phyloP scores from a whole-genome alignment of 140 eudicot species.

The Artemisia princeps region DNA sequence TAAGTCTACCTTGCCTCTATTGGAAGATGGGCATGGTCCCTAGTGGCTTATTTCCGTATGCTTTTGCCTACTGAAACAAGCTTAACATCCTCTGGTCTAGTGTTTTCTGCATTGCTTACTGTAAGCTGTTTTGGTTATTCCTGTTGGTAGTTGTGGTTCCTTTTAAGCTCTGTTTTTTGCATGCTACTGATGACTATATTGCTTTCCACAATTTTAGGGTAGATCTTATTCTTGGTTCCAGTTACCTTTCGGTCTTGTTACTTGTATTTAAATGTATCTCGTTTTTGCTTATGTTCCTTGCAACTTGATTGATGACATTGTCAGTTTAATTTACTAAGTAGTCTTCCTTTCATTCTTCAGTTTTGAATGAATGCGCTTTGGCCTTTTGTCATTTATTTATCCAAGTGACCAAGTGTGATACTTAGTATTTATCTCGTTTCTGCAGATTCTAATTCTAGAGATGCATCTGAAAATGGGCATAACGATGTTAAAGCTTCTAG shows the following conservation, averaged over 20 bases:
- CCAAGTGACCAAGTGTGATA: background rate
- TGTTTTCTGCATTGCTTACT: background rate
- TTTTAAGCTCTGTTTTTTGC: background rate
- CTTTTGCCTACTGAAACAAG: background rate
- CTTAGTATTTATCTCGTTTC: conserved; percentile 13
- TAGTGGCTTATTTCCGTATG: background rate
- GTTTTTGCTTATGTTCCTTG: background rate
- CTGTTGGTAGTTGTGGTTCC: background rate
- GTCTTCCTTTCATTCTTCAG: background rate
- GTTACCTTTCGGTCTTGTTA: too few relatives aligned
- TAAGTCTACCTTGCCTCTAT: background rate
- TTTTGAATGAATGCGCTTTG: conserved; percentile 1
- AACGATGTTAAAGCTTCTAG: conserved; percentile 38
- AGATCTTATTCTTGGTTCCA: background rate
- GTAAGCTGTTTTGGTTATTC: background rate
- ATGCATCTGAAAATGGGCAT: conserved; percentile 42
- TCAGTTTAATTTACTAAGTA: background rate
- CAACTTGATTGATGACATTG: background rate
- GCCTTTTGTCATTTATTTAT: background rate
- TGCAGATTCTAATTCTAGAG: conserved; percentile 54
- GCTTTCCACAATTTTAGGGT: background rate
- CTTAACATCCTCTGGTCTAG: background rate
- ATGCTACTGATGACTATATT: background rate
- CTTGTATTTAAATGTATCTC: background rate
- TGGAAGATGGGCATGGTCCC: background rate